Evolutionary conservation across 2,329 filamentous ascomycete species (phyloP).

Genomic region (Penicillium crustosum): DNA sequence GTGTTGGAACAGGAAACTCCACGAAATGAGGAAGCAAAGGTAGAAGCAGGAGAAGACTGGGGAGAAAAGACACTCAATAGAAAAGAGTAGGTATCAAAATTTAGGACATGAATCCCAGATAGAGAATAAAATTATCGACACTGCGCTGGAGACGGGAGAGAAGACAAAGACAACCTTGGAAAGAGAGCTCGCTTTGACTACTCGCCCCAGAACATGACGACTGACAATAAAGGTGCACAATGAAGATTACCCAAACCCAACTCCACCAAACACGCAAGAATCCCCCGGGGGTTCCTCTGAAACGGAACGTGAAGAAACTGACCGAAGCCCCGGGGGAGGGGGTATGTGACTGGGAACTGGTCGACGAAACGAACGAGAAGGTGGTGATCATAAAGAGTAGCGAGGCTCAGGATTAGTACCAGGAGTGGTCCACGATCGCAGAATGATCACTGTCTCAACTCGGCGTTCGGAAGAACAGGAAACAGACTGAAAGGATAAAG

Average conservation of each 20-base stretch:
- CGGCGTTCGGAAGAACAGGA: background rate
- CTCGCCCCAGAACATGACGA: conserved; percentile 3
- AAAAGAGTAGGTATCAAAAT: conserved; percentile 10
- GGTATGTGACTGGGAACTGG: conserved; percentile 8
- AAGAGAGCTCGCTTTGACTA: background rate
- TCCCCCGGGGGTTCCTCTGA: background rate
- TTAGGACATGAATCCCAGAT: conserved; percentile 9
- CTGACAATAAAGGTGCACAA: background rate
- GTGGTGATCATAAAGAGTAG: background rate
- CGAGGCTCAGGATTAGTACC: background rate
- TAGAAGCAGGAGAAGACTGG: conserved; percentile 4
- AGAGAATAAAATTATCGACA: conserved; percentile 7
- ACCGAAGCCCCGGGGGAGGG: background rate
- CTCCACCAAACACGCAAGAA: conserved; percentile 10
- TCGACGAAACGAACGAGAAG: background rate
- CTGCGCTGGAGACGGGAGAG: background rate
- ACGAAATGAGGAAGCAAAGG: background rate
- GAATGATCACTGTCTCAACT: background rate
- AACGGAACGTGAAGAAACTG: background rate
- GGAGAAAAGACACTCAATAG: background rate
- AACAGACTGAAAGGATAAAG: conserved; percentile 4
- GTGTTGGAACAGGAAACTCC: background rate
- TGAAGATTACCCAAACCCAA: conserved; percentile 9
- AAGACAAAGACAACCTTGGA: background rate
- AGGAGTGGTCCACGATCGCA: background rate